A percentile compares a stretch with the other conserved stretches of the same genome.
phyloP scores from a whole-genome alignment of 2,329 filamentous ascomycete species.

The Lachnellula subtilissima region DNA sequence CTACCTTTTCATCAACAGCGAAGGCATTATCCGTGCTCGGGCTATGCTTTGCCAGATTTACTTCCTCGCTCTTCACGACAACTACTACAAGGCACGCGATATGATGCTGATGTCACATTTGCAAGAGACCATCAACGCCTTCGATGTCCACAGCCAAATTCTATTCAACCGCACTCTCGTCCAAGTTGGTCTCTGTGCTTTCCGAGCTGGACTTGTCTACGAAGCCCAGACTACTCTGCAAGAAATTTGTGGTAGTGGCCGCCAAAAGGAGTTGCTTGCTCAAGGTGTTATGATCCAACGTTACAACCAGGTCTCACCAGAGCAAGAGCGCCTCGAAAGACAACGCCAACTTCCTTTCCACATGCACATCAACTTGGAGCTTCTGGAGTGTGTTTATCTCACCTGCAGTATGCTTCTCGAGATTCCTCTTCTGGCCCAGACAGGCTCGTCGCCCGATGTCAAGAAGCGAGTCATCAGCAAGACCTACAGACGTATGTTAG shows the following conservation, averaged over 20 bases:
- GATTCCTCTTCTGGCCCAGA: conserved; percentile 94
- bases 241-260: conserved; percentile 94
- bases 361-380: conserved; percentile 99
- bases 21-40: conserved; percentile 91
- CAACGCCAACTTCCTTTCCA: conserved; percentile 98
- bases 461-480: conserved; percentile 99
- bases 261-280: conserved; percentile 95
- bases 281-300: conserved; percentile 98
- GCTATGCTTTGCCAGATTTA: conserved; percentile 99
- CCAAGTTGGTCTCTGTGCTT: conserved; percentile 95
- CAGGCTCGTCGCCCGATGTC: conserved; percentile 91
- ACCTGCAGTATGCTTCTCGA: conserved; percentile 99
- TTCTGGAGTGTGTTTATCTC: conserved; percentile 96
- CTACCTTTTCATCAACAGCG: conserved; percentile 90
- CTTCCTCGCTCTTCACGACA: conserved; percentile 93
- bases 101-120: conserved; percentile 99
- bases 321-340: conserved; percentile 95
- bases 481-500: conserved; percentile 97
- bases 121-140: conserved; percentile 93
- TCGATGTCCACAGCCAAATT: conserved; percentile 95
- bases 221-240: conserved; percentile 96
- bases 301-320: conserved; percentile 91
- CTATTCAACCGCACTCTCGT: conserved; percentile 98
- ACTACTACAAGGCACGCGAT: conserved; percentile 96
- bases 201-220: conserved; percentile 94